A percentile compares a stretch with the other conserved stretches of the same genome.
These are phyloP conservation scores for Monosporascus sp. DNA, from an alignment of 2,329 filamentous ascomycete genomes.

Conservation along the genomic window DNA sequence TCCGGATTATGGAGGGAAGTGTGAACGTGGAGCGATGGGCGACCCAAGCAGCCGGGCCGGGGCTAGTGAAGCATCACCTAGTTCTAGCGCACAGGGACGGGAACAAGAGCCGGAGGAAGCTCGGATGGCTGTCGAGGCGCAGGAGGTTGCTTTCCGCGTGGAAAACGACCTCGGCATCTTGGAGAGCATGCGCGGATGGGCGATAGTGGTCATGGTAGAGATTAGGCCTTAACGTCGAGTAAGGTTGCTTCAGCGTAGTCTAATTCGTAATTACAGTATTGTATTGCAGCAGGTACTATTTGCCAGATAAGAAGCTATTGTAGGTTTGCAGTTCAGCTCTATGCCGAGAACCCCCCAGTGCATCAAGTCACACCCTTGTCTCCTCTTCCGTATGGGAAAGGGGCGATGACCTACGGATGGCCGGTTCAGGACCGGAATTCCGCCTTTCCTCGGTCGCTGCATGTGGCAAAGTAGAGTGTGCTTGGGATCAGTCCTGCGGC, in stretches of 20 bases:
- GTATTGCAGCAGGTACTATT: background rate
- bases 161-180: conserved; percentile 48
- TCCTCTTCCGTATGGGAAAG: too few species aligned
- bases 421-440: background rate
- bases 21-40: background rate
- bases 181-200: conserved; percentile 47
- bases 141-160: conserved; percentile 45
- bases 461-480: background rate
- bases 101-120: conserved; percentile 20
- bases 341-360: too few species aligned
- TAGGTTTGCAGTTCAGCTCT: background rate
- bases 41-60: background rate
- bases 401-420: too few species aligned
- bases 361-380: too few species aligned
- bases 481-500: background rate
- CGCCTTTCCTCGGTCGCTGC: background rate
- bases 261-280: too few species aligned
- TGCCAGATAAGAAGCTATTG: background rate
- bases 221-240: conserved; percentile 11
- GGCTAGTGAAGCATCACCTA: background rate
- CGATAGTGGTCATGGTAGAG: conserved; percentile 39
- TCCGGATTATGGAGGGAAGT: conserved; percentile 2
- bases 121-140: conserved; percentile 36
- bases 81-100: background rate
- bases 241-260: too few species aligned